phyloP scores from a whole-genome alignment of 345 rosid genomes.

The Linum trigynum region DNA sequence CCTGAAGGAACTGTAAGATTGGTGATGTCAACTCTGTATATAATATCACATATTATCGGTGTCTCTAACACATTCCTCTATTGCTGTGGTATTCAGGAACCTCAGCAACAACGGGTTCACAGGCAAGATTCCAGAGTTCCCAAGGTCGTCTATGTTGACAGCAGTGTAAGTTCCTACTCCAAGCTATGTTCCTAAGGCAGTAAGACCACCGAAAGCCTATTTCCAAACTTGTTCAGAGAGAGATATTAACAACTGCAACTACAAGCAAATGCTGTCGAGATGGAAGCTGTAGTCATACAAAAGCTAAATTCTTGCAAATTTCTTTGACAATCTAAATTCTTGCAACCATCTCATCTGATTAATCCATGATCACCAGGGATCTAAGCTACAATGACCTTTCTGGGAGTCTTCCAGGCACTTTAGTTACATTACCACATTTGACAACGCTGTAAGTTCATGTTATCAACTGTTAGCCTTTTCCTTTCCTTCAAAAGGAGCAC shows the following conservation, averaged over 20 bases:
- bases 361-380: slow-evolving; percentile 35
- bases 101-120: slow-evolving; percentile 47
- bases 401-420: slow-evolving; percentile 29
- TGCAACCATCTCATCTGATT: slow-evolving; percentile 2
- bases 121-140: slow-evolving; percentile 33
- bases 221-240: background rate
- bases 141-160: slow-evolving; percentile 28
- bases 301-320: no score
- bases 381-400: slow-evolving; percentile 36
- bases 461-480: background rate
- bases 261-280: background rate
- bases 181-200: background rate
- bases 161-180: slow-evolving; percentile 41
- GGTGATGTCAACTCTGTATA: background rate
- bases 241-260: background rate
- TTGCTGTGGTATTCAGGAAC: slow-evolving; percentile 27
- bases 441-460: slow-evolving; percentile 31
- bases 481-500: background rate
- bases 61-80: background rate
- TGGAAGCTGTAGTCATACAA: background rate
- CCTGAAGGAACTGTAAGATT: slow-evolving; percentile 42
- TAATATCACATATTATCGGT: background rate
- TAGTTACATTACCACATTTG: slow-evolving; percentile 26
- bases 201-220: background rate
- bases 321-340: background rate